These are phyloP conservation scores for Solanum microdontum DNA, from an alignment of 257 asterid genomes.

Conservation along the genomic window DNA sequence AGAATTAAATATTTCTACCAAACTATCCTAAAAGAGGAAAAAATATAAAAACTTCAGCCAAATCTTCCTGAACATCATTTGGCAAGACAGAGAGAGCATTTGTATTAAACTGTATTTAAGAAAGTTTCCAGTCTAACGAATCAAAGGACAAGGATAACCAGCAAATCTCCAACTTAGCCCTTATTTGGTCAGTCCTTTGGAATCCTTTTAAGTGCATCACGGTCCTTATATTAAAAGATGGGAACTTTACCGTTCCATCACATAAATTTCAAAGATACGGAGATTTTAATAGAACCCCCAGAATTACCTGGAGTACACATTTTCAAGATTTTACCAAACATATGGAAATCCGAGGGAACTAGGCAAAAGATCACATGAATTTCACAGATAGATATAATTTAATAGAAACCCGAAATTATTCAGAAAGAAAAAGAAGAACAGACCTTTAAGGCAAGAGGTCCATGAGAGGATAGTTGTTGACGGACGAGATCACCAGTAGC, in stretches of 20 bases:
- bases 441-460: conserved; percentile 68
- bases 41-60: not conserved
- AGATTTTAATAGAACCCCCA: not conserved
- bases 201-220: not conserved
- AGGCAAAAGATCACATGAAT: not conserved
- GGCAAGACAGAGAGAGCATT: not conserved
- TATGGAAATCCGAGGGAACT: not conserved
- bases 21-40: not conserved
- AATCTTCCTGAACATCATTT: not conserved
- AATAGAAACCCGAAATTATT: not conserved
- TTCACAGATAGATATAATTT: not conserved
- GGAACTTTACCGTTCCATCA: not conserved
- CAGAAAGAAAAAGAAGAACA: not conserved
- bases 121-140: not conserved
- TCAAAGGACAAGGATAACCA: not conserved
- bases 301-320: not conserved
- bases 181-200: not conserved
- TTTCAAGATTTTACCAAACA: not conserved
- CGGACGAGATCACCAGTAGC: conserved; percentile 99
- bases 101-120: not conserved
- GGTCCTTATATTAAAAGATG: not conserved
- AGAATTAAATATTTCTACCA: not conserved
- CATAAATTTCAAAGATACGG: not conserved
- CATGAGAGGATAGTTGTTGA: conserved; percentile 55
- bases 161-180: not conserved